Conservation (phyloP, 148 eudicot genomes). For the Vaccinium myrtillus region DNA sequence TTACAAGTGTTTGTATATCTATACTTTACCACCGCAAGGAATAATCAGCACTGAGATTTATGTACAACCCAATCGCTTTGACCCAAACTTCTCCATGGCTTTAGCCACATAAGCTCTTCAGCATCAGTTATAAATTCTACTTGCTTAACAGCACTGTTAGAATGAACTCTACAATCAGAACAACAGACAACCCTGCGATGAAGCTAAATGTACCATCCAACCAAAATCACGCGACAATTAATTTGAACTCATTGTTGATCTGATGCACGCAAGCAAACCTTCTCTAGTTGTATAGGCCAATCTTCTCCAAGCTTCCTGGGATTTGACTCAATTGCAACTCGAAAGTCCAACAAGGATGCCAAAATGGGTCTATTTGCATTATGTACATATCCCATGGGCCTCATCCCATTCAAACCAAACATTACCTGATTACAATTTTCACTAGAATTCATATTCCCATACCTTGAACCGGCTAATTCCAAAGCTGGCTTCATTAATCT, state of each 20-base stretch:
- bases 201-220: not conserved
- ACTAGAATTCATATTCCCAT: slow-evolving; percentile 21
- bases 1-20: slow-evolving; percentile 30
- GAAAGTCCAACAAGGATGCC: slow-evolving; percentile 56
- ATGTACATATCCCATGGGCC: slow-evolving; percentile 28
- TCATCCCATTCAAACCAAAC: slow-evolving; percentile 33
- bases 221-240: not conserved
- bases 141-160: slow-evolving; percentile 21
- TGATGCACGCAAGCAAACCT: slow-evolving; percentile 35
- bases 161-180: slow-evolving; percentile 17
- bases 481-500: slow-evolving; percentile 60
- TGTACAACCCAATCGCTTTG: slow-evolving; percentile 35
- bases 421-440: slow-evolving; percentile 20
- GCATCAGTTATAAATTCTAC: slow-evolving; percentile 6
- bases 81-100: slow-evolving; percentile 29
- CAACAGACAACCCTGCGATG: not conserved
- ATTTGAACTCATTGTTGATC: slow-evolving; percentile 21
- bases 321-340: slow-evolving; percentile 59
- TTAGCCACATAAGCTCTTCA: slow-evolving; percentile 14
- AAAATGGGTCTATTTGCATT: slow-evolving; percentile 17
- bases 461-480: slow-evolving; percentile 46
- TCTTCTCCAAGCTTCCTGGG: slow-evolving; percentile 64
- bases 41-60: slow-evolving; percentile 41
- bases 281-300: slow-evolving; percentile 70
- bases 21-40: slow-evolving; percentile 26